A percentile compares a stretch with the other conserved stretches of the same genome.
Conservation (phyloP, 2,329 filamentous ascomycete genomes). For the Aureobasidium mangrovei region DNA sequence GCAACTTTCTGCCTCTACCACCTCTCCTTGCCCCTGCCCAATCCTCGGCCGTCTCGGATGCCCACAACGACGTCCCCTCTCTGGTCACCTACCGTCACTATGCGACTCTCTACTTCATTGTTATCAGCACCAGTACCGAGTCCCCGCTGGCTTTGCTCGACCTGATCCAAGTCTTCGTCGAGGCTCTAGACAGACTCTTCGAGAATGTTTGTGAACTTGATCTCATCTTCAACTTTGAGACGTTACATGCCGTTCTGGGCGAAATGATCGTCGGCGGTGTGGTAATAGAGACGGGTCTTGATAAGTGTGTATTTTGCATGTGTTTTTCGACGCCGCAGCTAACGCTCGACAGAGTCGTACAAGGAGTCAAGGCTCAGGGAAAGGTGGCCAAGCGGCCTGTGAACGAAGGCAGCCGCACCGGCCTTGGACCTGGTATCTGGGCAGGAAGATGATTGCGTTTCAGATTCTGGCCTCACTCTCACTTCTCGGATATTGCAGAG, state of each 20-base stretch:
- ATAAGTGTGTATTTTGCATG: slow-evolving; percentile 40
- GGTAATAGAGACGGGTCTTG: slow-evolving; percentile 83
- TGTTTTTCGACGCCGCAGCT: not conserved
- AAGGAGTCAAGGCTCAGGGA: slow-evolving; percentile 68
- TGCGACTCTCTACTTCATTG: slow-evolving; percentile 95
- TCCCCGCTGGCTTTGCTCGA: slow-evolving; percentile 92
- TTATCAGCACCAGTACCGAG: slow-evolving; percentile 94
- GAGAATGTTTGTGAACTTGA: slow-evolving; percentile 98
- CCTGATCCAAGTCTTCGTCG: slow-evolving; percentile 95
- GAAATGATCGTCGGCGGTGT: slow-evolving; percentile 96
- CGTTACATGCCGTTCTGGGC: slow-evolving; percentile 76
- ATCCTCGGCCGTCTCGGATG: slow-evolving; percentile 42
- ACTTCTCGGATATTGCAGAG: not conserved
- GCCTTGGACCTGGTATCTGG: slow-evolving; percentile 29
- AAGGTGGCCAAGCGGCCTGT: slow-evolving; percentile 70
- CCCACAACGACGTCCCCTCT: slow-evolving; percentile 80
- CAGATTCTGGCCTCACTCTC: not conserved
- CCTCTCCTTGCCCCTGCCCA: slow-evolving; percentile 21
- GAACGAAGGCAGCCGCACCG: slow-evolving; percentile 53
- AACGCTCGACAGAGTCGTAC: slow-evolving; percentile 51
- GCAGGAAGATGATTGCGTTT: slow-evolving; percentile 24
- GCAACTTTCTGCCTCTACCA: slow-evolving; percentile 79
- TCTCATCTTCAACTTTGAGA: slow-evolving; percentile 98
- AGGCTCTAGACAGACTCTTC: slow-evolving; percentile 87
- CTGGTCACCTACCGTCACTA: slow-evolving; percentile 98